phyloP scores from a whole-genome alignment of 148 eudicot genomes.

The Chenopodium formosanum region DNA sequence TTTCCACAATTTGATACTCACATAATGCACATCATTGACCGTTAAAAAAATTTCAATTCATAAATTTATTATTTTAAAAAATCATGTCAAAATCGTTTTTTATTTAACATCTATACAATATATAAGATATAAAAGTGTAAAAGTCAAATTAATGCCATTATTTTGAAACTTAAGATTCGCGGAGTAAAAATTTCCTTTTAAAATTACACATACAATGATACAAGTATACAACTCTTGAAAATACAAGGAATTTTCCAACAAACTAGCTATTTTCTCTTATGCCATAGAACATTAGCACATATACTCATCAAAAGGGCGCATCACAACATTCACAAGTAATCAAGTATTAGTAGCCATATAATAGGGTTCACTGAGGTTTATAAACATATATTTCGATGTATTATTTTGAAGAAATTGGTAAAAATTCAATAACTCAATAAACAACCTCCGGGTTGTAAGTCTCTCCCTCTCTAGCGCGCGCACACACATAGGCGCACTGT shows the following conservation, averaged over 20 bases:
- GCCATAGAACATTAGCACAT: neutral
- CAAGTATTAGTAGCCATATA: conserved; percentile 3
- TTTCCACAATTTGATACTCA: too few relatives aligned
- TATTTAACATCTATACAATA: too few relatives aligned
- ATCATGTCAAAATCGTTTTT: too few relatives aligned
- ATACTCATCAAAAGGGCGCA: neutral
- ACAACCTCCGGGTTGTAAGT: conserved; percentile 16
- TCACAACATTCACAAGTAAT: neutral
- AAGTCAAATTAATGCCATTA: too few relatives aligned
- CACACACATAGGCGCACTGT: conserved; percentile 12
- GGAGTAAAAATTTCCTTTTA: too few relatives aligned
- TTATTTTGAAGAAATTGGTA: conserved; percentile 24
- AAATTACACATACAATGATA: too few relatives aligned
- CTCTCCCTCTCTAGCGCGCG: conserved; percentile 19
- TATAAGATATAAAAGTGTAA: too few relatives aligned
- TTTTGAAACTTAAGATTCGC: too few relatives aligned
- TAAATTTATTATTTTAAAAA: too few relatives aligned
- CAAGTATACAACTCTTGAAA: neutral
- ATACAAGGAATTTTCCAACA: neutral
- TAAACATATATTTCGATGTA: conserved; percentile 19
- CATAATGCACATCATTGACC: too few relatives aligned
- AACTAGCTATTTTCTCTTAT: neutral
- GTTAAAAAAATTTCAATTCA: too few relatives aligned
- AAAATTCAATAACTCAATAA: conserved; percentile 14
- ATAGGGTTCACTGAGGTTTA: neutral